Conservation (phyloP, 148 eudicot species). For the Cornus florida region DNA sequence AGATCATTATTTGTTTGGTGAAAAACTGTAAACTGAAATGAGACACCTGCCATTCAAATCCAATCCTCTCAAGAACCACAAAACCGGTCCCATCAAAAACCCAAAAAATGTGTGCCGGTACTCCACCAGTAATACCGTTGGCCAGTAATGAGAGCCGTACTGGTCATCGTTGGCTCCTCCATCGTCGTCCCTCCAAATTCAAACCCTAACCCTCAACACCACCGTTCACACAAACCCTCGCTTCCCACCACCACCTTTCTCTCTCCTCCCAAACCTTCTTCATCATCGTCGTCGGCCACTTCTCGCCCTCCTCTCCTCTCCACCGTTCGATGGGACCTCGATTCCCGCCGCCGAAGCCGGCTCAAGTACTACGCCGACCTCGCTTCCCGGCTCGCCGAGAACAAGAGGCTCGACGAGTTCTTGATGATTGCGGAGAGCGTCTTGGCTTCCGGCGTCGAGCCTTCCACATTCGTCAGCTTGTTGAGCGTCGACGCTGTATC, state of each 20-base stretch:
- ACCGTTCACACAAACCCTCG: conserved; percentile 19
- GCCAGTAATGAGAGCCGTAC: conserved; percentile 49
- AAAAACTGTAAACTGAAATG: background rate
- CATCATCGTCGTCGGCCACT: conserved; percentile 25
- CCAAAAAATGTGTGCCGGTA: background rate
- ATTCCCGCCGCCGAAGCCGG: conserved; percentile 1
- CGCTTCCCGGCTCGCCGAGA: conserved; percentile 57
- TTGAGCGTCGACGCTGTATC: conserved; percentile 39
- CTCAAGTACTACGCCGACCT: conserved; percentile 45
- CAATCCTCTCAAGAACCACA: conserved; percentile 17
- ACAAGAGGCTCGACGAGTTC: conserved; percentile 58
- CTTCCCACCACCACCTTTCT: conserved; percentile 17
- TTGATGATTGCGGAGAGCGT: conserved; percentile 44
- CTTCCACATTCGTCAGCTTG: conserved; percentile 28
- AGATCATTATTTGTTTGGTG: too few species aligned
- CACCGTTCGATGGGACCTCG: conserved; percentile 30
- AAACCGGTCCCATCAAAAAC: background rate
- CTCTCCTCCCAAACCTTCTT: conserved; percentile 17
- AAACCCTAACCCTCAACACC: conserved; percentile 22
- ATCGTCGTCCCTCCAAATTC: conserved; percentile 24
- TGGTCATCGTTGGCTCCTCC: conserved; percentile 41
- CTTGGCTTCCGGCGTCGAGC: conserved; percentile 27
- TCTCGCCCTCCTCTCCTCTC: conserved; percentile 23
- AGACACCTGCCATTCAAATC: conserved; percentile 31
- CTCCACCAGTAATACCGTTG: conserved; percentile 20